These are phyloP conservation scores for Fraxinus floribunda DNA, from an alignment of 305 asterid genomes.

Conservation along the genomic window DNA sequence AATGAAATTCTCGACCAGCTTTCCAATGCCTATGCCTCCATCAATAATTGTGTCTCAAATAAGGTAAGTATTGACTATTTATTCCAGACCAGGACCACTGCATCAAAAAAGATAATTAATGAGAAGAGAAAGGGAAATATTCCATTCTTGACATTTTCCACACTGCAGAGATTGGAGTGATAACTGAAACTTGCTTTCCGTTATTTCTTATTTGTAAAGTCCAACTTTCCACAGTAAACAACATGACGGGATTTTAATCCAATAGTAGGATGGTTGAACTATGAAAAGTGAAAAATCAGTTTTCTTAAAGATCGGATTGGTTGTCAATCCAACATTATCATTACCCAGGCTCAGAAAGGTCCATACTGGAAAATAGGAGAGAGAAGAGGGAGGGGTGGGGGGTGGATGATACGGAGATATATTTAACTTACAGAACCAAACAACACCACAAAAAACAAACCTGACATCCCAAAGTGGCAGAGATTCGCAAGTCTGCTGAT, in stretches of 20 bases:
- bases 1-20: not conserved
- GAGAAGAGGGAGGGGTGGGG: not conserved
- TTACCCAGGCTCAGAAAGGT: constrained; percentile 1
- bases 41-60: not conserved
- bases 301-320: not conserved
- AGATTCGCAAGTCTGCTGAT: no score
- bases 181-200: not conserved
- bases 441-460: no score
- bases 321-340: constrained; percentile 1
- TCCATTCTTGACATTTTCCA: not conserved
- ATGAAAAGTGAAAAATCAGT: not conserved
- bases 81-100: not conserved
- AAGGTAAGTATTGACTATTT: not conserved
- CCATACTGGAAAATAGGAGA: not conserved
- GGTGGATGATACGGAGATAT: not conserved
- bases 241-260: not conserved
- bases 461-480: no score
- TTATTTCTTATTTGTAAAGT: not conserved
- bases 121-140: not conserved
- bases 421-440: not conserved
- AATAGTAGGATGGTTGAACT: not conserved
- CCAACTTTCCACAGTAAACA: not conserved
- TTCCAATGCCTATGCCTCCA: not conserved
- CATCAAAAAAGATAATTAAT: not conserved
- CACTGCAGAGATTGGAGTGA: not conserved